Conservation (phyloP, 2,329 filamentous ascomycete genomes). For the Cytospora paraplurivora region DNA sequence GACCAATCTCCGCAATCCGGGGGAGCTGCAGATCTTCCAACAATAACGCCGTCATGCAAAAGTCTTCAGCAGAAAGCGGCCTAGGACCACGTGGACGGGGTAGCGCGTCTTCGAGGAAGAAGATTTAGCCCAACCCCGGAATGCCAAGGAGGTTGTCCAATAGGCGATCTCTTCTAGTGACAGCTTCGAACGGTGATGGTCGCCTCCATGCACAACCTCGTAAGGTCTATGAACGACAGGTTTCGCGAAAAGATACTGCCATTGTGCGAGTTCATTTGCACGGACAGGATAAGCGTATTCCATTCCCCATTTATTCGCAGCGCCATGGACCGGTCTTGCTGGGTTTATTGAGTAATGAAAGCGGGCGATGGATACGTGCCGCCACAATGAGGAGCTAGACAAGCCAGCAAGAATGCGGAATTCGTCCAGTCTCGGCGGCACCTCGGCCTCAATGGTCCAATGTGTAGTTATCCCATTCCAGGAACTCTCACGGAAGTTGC, state of each 20-base stretch:
- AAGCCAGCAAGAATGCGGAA: neutral
- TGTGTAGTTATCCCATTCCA: neutral
- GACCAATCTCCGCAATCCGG: constrained; percentile 14
- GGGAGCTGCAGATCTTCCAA: constrained; percentile 12
- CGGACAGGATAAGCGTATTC: constrained; percentile 6
- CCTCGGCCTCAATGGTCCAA: neutral
- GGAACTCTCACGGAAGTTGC: neutral
- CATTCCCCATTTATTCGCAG: neutral
- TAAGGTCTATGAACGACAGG: constrained; percentile 10
- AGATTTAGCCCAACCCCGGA: constrained; percentile 1
- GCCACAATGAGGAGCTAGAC: neutral
- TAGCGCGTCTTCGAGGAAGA: neutral
- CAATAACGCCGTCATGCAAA: neutral
- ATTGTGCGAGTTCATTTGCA: neutral
- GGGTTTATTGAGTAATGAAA: neutral
- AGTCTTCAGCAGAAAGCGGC: neutral
- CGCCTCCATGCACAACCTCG: constrained; percentile 10
- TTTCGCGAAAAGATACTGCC: neutral
- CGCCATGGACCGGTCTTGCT: neutral
- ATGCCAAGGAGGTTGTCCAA: neutral
- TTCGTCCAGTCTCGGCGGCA: constrained; percentile 1
- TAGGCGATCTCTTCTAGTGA: constrained; percentile 10
- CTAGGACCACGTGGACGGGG: neutral
- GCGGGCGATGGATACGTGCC: neutral
- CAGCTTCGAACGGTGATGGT: neutral